Evolutionary conservation across 768 basidiomycete species (phyloP).

Genomic region (Omphalotus guepiniiformis): DNA sequence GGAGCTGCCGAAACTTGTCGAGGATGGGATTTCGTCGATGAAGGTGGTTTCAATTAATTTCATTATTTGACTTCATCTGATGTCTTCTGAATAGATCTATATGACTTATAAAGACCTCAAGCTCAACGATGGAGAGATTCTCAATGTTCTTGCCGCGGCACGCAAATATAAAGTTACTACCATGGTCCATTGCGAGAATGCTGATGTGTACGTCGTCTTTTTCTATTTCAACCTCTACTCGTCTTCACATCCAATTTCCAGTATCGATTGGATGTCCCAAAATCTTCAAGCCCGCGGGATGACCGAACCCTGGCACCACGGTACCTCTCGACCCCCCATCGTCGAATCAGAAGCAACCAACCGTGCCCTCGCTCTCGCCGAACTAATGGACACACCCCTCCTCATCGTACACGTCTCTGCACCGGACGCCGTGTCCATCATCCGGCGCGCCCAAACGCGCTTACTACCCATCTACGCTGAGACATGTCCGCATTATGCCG

Average conservation of each 20-base stretch:
- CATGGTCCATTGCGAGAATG: conserved; percentile 17
- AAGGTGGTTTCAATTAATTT: conserved; percentile 17
- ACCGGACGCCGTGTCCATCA: conserved; percentile 11
- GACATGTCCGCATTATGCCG: conserved; percentile 16
- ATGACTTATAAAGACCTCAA: conserved; percentile 31
- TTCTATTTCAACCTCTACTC: neutral
- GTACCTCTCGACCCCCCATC: conserved; percentile 15
- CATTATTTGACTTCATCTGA: neutral
- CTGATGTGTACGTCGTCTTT: conserved; percentile 7
- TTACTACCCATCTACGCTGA: conserved; percentile 18
- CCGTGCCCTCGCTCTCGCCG: conserved; percentile 13
- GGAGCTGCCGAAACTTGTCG: conserved; percentile 28
- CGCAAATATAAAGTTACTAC: conserved; percentile 17
- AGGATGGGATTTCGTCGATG: conserved; percentile 27
- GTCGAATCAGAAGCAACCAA: conserved; percentile 17
- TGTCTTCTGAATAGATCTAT: conserved; percentile 12
- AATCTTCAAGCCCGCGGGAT: conserved; percentile 13
- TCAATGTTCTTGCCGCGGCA: conserved; percentile 26
- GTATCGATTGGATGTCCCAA: conserved; percentile 17
- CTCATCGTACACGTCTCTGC: conserved; percentile 16
- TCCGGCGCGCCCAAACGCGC: conserved; percentile 15
- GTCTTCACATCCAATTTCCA: neutral
- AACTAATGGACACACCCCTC: conserved; percentile 18
- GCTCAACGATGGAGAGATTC: conserved; percentile 27
- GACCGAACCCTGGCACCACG: conserved; percentile 17